phyloP scores from a whole-genome alignment of 306 rosid genomes.

The Begonia masoniana region DNA sequence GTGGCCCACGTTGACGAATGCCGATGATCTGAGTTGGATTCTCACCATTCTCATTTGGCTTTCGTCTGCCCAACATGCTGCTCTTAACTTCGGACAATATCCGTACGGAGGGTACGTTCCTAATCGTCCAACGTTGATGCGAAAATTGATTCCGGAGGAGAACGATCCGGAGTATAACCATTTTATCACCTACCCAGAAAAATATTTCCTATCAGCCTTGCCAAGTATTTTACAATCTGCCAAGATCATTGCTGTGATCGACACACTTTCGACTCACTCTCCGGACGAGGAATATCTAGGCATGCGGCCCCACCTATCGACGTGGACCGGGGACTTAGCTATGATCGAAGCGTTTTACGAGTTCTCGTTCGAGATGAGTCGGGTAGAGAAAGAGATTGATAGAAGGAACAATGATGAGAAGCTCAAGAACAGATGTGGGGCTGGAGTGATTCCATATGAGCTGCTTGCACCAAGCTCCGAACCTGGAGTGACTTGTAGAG shows the following conservation, averaged over 20 bases:
- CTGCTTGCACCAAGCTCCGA: slow-evolving; percentile 79
- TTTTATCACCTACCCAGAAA: slow-evolving; percentile 68
- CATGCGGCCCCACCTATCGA: slow-evolving; percentile 46
- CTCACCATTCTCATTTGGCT: slow-evolving; percentile 69
- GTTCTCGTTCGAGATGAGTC: slow-evolving; percentile 51
- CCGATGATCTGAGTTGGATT: slow-evolving; percentile 48
- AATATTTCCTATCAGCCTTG: slow-evolving; percentile 48
- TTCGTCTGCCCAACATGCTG: slow-evolving; percentile 85
- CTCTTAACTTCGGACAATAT: slow-evolving; percentile 83
- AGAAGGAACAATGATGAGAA: slow-evolving; percentile 37
- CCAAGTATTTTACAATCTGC: slow-evolving; percentile 67
- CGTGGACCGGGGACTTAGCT: slow-evolving; percentile 60
- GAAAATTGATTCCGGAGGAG: slow-evolving; percentile 65
- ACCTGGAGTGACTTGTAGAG: slow-evolving; percentile 92
- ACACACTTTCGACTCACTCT: slow-evolving; percentile 74
- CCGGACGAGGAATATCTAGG: slow-evolving; percentile 94
- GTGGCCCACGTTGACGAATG: slow-evolving; percentile 66
- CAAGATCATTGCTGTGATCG: slow-evolving; percentile 77
- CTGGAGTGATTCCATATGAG: slow-evolving; percentile 88
- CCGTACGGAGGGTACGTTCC: slow-evolving; percentile 89
- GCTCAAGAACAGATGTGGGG: slow-evolving; percentile 75
- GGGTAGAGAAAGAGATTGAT: slow-evolving; percentile 68
- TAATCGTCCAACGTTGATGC: slow-evolving; percentile 70
- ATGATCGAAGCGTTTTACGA: slow-evolving; percentile 46
- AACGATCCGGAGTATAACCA: slow-evolving; percentile 50